Base-by-base conservation (phyloP, 1,139 yeast species). In the Zygoascus meyerae region DNA sequence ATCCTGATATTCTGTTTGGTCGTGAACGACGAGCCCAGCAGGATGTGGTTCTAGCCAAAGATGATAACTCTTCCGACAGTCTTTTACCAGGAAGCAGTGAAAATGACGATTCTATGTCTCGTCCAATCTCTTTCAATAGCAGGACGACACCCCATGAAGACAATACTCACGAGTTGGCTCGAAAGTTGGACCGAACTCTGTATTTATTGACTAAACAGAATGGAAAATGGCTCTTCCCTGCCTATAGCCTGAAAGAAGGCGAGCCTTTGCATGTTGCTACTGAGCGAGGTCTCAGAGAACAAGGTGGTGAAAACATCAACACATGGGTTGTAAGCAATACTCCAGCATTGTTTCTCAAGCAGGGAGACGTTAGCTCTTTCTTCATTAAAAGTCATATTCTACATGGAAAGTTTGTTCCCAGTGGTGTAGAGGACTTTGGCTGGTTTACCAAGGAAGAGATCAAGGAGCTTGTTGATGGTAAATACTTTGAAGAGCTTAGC, bases 381-480 rank as follows among this genome's bases (percentile, higher is more conserved):
- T 72, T 86, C 59, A 80, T 92, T 61, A 87, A 87, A 67, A 84
- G 95, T 39, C 96, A 87, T 63, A 86, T 92, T 48, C 70, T 92
- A 57, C 86, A 95, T n/a, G 98, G 98, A 40, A 69, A 71, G 52
- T 90, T 90, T 62, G 71, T 71, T 47, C 77, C 86, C 17, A 40
- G 46, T 58, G 15, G 41, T 9, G 58, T 64, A 35, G 55, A 62
- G 36, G 82, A 78, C 42, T 86, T 68, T 67, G 79, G 82, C 60
- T 92, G 98, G 98, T 73, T 89, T 56, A 77, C 89, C 36, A 86
- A 81, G 63, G 87, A 84, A 47, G 98, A 92, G 67, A 72, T 89
- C 51, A 66, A 72, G 54, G 72, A 74, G 32, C 67, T 71, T 50
- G 81, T 86, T 52, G 71, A 73, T 44, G 59, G 65, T 35, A 73